phyloP scores from a whole-genome alignment of 129 eudicot genomes.

The Chrysanthemum seticuspe region DNA sequence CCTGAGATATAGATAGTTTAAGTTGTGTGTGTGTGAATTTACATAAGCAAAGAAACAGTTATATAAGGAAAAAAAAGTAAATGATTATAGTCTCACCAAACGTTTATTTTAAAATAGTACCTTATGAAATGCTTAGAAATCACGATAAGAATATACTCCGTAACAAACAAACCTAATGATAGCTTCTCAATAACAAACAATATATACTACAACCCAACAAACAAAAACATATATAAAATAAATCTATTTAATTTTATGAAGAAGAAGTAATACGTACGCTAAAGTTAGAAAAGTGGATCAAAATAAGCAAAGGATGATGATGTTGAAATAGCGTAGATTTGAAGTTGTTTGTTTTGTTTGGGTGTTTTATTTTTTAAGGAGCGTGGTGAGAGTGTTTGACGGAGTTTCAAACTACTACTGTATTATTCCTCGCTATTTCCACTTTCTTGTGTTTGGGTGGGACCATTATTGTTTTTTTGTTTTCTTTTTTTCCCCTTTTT shows the following conservation, averaged over 20 bases:
- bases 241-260: background rate
- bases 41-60: conserved; percentile 23
- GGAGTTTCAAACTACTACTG: background rate
- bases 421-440: background rate
- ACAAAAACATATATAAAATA: background rate
- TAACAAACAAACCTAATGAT: conserved; percentile 23
- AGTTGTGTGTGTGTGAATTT: conserved; percentile 20
- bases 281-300: no score
- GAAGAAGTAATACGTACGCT: background rate
- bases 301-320: background rate
- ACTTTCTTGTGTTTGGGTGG: background rate
- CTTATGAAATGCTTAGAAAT: conserved; percentile 41
- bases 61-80: conserved; percentile 21
- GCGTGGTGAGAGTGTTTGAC: background rate
- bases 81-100: conserved; percentile 37
- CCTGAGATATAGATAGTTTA: conserved; percentile 19
- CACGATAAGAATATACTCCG: conserved; percentile 29
- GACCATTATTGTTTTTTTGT: background rate
- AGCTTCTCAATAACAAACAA: conserved; percentile 31
- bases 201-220: background rate
- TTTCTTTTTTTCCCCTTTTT: no score
- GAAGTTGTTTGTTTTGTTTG: background rate
- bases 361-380: background rate
- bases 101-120: conserved; percentile 17
- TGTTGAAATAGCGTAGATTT: background rate